Conservation (phyloP, 2,329 filamentous ascomycete genomes). For the Paracamarosporium sp. region DNA sequence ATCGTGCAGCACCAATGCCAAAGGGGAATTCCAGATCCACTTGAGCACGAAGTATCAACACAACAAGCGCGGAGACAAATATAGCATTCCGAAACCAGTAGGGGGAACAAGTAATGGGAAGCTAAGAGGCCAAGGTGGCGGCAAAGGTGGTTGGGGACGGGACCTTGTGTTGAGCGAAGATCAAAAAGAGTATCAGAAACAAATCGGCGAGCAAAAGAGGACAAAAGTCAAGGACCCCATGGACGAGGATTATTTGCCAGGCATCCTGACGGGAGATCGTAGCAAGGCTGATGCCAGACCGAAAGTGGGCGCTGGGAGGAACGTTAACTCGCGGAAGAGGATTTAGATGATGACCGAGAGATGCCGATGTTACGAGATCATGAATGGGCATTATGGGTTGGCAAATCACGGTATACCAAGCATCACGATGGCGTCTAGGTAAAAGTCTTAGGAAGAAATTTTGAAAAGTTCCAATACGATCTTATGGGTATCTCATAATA, state of each 20-base stretch:
- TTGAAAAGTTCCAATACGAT: background rate
- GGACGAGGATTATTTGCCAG: slow-evolving; percentile 92
- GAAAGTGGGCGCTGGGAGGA: slow-evolving; percentile 83
- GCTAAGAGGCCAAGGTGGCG: slow-evolving; percentile 69
- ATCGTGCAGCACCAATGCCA: slow-evolving; percentile 81
- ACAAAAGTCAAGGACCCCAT: slow-evolving; percentile 81
- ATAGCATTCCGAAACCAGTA: slow-evolving; percentile 89
- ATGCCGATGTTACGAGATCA: background rate
- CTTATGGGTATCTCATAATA: slow-evolving; percentile 7
- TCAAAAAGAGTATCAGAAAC: slow-evolving; percentile 86
- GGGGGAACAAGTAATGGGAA: slow-evolving; percentile 83
- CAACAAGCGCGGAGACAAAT: slow-evolving; percentile 92
- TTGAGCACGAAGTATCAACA: slow-evolving; percentile 95
- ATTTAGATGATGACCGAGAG: slow-evolving; percentile 12
- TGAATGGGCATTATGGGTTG: background rate
- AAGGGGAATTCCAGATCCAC: slow-evolving; percentile 83
- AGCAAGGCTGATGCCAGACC: slow-evolving; percentile 69
- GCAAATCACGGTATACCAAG: slow-evolving; percentile 6
- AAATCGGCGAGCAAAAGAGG: slow-evolving; percentile 68
- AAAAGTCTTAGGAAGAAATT: slow-evolving; percentile 1
- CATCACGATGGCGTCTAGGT: slow-evolving; percentile 12
- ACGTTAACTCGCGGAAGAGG: slow-evolving; percentile 80
- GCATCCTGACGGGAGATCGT: slow-evolving; percentile 82
- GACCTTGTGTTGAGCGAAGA: slow-evolving; percentile 89
- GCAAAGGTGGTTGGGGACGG: slow-evolving; percentile 85